Evolutionary conservation across 345 rosid species (phyloP), one percentile per base, ranked within the genome.

Genomic region (Schrenkiella parvula): DNA sequence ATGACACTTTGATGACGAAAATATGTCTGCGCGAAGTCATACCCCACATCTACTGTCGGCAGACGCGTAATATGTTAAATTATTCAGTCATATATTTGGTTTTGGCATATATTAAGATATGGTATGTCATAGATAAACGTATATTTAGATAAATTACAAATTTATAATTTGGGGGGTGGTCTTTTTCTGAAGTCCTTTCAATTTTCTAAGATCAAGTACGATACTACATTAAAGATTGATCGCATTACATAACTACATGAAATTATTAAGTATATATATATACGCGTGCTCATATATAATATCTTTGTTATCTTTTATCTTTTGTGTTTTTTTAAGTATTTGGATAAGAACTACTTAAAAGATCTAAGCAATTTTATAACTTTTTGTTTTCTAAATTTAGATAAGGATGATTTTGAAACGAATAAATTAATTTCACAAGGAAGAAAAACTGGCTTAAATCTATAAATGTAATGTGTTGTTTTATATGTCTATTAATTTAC

Each of bases 21-120:
- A 28, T 18, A 61, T 62, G 69, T 39, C 54, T 64, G 32, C 71
- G 70, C 39, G 10, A 61, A 29, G 54, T 62, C 54, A 71, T 62
- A 61, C 54, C 59, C 55, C n/a, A 50, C 50, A 70, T 48, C 46
- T 15, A 54, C 48, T 17, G 77, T 63, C 71, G 77, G 70, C 65
- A 54, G 71, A 56, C 64, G 68, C 50, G 17, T 54, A 34, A 54
- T 62, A 44, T 41, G 22, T 28, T 34, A 23, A 25, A 17, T 3
- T 34, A 26, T 35, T 26, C 35, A 70, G 34, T 31, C 2, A 1
- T 56, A 5, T 9, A 41, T 52, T 13, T 53, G 26, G 8, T 42
- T 54, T 54, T 18, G 1, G 31, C 13, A 18, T 29, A 31, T 6
- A 29, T 29, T 43, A 41, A 18, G 21, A 26, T 39, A 26, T 39